Evolutionary conservation across 805 yeast genomes (phyloP).

Genomic region (Saccharomycopsis sp.): DNA sequence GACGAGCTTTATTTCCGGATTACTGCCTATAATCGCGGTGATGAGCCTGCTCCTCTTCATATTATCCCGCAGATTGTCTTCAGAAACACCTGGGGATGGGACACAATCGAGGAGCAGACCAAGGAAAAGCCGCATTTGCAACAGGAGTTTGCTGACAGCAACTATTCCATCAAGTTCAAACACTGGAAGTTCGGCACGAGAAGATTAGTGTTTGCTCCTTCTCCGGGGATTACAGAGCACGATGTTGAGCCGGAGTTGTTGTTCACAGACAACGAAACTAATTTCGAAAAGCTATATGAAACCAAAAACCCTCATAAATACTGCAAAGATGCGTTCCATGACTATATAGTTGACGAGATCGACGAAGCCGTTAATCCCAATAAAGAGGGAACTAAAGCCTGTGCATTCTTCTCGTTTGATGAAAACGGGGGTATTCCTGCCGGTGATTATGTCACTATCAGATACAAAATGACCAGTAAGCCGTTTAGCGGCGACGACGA

Average conservation of each 20-base stretch:
- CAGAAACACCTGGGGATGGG: conserved; percentile 95
- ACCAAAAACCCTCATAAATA: conserved; percentile 53
- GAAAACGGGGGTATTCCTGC: conserved; percentile 74
- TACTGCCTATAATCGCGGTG: conserved; percentile 82
- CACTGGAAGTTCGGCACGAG: conserved; percentile 67
- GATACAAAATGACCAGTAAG: conserved; percentile 58
- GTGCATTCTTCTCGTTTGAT: conserved; percentile 79
- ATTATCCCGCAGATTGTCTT: conserved; percentile 77
- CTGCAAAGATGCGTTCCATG: conserved; percentile 91
- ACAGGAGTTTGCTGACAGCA: conserved; percentile 33
- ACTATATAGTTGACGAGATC: conserved; percentile 57
- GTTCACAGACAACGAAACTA: conserved; percentile 89
- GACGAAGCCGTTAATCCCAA: conserved; percentile 64
- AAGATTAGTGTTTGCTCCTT: conserved; percentile 68
- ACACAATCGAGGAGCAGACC: conserved; percentile 44
- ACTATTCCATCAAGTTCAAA: conserved; percentile 48
- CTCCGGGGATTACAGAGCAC: conserved; percentile 58
- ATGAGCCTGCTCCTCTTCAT: conserved; percentile 81
- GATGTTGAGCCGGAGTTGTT: conserved; percentile 73
- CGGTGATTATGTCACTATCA: conserved; percentile 78
- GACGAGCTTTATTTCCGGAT: conserved; percentile 77
- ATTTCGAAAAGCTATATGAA: conserved; percentile 57
- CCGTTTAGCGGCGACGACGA: conserved; percentile 28
- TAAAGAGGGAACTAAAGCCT: conserved; percentile 69
- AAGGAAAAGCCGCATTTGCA: conserved; percentile 43